Base-by-base conservation (phyloP, 306 rosid genomes). In the Ammopiptanthus mongolicus region DNA sequence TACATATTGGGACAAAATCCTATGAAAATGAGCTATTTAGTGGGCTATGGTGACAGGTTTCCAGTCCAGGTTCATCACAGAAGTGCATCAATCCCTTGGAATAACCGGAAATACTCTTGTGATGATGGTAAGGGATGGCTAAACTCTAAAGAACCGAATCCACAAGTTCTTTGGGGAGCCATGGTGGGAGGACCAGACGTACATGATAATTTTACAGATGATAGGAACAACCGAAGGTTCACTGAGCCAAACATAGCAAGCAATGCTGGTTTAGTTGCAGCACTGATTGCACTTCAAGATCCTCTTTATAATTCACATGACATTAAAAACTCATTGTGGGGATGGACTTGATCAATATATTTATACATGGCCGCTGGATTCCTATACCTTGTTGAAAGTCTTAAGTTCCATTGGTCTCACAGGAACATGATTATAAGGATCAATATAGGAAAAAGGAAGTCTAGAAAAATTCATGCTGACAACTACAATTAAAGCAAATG, bases 211-310 rank as follows among this genome's bases (percentile, higher is more conserved):
- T 93, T 89, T 75, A 14, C 46, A 6, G 97, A 91, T 19, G 88
- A 85, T 61, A 88, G 98, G 82, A 83, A 47, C 23, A 82, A 84
- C 36, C 68, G 81, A 75, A n/a, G 57, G 85, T 88, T 91, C 82
- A 91, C 91, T 0, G 90, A 93, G 61, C 96, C 97, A 22, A 89
- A 69, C 48, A 83, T 93, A 73, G 85, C 91, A 73, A 86, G 94
- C 89, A 93, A 87, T 88, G 96, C 92, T 28, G 96, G 97, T 51
- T 88, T 93, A 77, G 89, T 87, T 76, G 92, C 97, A 33, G 98
- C 96, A 18, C 88, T 91, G 13, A 65, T 91, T 58, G 91, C 98
- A 57, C 87, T 88, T 74, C 93, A 87, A 72, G 84, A 83, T 57
- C 84, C 85, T 86, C 86, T 89, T 29, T 48, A 29, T 4, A 48